Evolutionary conservation across 495 filamentous ascomycete genomes (phyloP).

Genomic region (Penicillium canariense): DNA sequence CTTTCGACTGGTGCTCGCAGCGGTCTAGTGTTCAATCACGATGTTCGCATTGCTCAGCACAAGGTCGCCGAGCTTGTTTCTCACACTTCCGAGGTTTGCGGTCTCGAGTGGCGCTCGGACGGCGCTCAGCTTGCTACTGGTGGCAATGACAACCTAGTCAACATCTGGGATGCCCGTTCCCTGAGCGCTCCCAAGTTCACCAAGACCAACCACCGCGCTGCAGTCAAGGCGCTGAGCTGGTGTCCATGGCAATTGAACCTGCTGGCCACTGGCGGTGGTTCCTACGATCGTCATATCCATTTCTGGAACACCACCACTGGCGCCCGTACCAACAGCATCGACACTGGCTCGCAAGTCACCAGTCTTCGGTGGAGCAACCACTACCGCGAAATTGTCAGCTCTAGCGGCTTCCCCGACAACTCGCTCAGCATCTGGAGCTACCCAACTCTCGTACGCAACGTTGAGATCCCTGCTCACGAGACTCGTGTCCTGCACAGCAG

Average conservation of each 20-base stretch:
- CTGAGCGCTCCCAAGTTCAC: constrained; percentile 92
- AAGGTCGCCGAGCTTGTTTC: constrained; percentile 95
- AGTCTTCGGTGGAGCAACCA: constrained; percentile 91
- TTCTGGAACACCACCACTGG: constrained; percentile 99
- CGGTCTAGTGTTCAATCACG: constrained; percentile 97
- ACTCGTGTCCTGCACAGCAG: constrained; percentile 92
- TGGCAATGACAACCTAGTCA: constrained; percentile 97
- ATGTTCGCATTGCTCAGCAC: constrained; percentile 96
- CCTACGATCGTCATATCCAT: constrained; percentile 96
- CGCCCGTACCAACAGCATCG: constrained; percentile 96
- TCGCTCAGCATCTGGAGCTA: constrained; percentile 98
- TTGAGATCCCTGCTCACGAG: constrained; percentile 99
- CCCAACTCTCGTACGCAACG: constrained; percentile 89
- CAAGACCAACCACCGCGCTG: constrained; percentile 98
- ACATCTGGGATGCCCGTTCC: constrained; percentile 97
- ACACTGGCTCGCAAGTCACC: constrained; percentile 96
- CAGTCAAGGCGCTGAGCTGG: constrained; percentile 97
- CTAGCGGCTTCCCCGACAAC: constrained; percentile 97
- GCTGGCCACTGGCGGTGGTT: constrained; percentile 92
- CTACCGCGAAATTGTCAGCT: constrained; percentile 97
- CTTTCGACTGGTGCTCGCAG: constrained; percentile 92
- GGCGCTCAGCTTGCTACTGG: constrained; percentile 95
- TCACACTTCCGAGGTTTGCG: constrained; percentile 96
- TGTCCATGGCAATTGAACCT: constrained; percentile 98
- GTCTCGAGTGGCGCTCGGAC: constrained; percentile 94